Evolutionary conservation across 2,329 filamentous ascomycete genomes (phyloP), one percentile per base, ranked within the genome.

Genomic region (Ustilaginoidea virens): DNA sequence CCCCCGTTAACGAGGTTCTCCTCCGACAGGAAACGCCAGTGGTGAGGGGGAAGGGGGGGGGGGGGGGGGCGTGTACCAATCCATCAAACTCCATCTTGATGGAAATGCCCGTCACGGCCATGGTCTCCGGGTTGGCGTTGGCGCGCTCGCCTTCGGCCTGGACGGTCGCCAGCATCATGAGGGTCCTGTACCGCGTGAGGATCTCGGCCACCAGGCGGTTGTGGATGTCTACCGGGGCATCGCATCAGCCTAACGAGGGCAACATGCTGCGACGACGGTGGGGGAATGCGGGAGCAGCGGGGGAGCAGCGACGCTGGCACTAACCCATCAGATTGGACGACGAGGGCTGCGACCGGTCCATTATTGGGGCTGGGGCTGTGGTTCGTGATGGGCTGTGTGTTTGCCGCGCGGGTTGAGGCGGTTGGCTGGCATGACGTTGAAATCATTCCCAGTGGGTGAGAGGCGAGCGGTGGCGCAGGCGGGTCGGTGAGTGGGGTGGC

Each of bases 81-180:
- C 53, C 53, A 31, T 61, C 56, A 28, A 61, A 61, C 29, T 60
- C 56, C 40, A 56, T 53, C 42, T 57, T 55, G 47, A 60, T 58
- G 21, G 55, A 54, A 17, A 61, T 52, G 24, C 55, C 52, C 4
- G 52, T 48, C 17, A 60, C 56, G 28, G 56, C 53, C 33, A 58
- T 53, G 35, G 52, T 47, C 29, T 58, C 51, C 0, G 56, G 55
- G 31, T 53, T 55, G 33, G 51, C 49, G 31, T 49, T 54, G 35
- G 47, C 48, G 20, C 46, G 44, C 32, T 57, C 55, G 27, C 45
- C 52, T 15, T 55, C 49, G 12, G 53, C 55, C 22, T 59, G 56
- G 22, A 55, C 48, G 17, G 57, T 60, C 27, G 56, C 53, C 9
- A 58, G 47, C 47, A 56, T 52, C 44, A 58, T 56, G 26, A 61